Base-by-base conservation (phyloP, 352 stramenopile species). In the Phytopythium kandeliae region DNA sequence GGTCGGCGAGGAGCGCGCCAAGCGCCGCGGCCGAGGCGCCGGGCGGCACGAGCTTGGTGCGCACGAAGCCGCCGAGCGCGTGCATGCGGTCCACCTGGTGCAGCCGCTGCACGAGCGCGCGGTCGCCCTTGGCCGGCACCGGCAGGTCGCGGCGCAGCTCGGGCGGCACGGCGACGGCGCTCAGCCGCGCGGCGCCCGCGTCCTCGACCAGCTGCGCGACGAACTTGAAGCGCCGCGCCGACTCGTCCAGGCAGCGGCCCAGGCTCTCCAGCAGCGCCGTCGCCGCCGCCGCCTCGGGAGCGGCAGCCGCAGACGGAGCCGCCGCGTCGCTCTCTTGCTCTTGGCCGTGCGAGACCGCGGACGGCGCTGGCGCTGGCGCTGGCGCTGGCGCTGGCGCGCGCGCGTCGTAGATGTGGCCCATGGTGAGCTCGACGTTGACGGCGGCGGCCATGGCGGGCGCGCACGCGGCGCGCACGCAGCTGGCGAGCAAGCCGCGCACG, bases 41-140 rank as follows among this genome's bases (percentile, higher is more conserved):
- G 21, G 46, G 26, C 10, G 44, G 40, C 19, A 53, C 46, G 34
- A 74, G 63, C 30, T 63, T 71, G 25, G 35, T 58, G 44, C n/a
- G 63, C 47, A 83, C 67, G 56, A 84, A 74, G 17, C 63, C 34
- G 13, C 55, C 51, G 15, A 86, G n/a, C 28, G 56, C 61, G 19
- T 66, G 79, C 71, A 93, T 80, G 6, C 70, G 71, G 24, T 93
- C 83, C 21, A 92, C 79, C 51, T 92, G 80, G 43, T 85, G 65
- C 19, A 93, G 48, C 37, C 75, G 84, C 17, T 48, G 37, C 12
- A 54, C 60, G 1, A 74, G 68, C 0, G 71, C 65, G 28, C 80
- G 79, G 31, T 51, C 46, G 19, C 46, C 46, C 30, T 51, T 51
- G 2, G 46, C 8, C 5, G 46, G 46, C 3, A 51, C 46, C 2